These are phyloP conservation scores for Macaranga tanarius DNA, from an alignment of 441 rosid genomes.

Conservation along the genomic window DNA sequence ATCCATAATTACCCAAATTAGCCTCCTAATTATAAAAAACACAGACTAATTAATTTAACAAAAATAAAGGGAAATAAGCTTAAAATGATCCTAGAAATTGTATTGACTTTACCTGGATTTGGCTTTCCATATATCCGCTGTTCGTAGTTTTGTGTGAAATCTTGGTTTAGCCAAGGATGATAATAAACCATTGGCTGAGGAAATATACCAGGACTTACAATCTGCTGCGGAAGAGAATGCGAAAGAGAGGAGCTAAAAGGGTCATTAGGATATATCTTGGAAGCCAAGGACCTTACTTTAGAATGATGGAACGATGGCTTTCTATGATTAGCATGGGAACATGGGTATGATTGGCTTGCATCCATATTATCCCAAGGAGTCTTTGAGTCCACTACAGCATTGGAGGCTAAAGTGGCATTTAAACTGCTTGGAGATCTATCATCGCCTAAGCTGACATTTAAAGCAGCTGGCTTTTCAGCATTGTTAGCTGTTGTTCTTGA, in stretches of 20 bases:
- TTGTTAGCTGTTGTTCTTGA: slow-evolving; percentile 9
- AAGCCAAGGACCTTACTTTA: neutral
- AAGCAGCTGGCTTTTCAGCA: slow-evolving; percentile 12
- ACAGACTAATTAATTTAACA: neutral
- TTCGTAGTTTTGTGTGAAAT: slow-evolving; percentile 11
- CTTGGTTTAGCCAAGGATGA: slow-evolving; percentile 8
- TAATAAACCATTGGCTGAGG: slow-evolving; percentile 19
- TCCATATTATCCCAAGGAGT: slow-evolving; percentile 13
- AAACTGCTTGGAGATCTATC: slow-evolving; percentile 15
- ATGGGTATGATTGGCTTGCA: slow-evolving; percentile 17
- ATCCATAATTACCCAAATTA: neutral
- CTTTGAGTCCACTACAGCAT: slow-evolving; percentile 3
- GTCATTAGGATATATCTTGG: slow-evolving; percentile 13
- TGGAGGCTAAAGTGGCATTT: slow-evolving; percentile 12
- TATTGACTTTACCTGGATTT: slow-evolving; percentile 20
- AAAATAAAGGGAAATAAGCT: neutral
- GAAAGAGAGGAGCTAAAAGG: slow-evolving; percentile 11
- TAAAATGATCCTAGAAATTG: neutral
- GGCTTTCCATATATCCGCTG: slow-evolving; percentile 11
- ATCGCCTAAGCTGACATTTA: neutral
- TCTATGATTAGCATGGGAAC: slow-evolving; percentile 19
- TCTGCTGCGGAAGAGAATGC: slow-evolving; percentile 18
- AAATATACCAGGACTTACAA: slow-evolving; percentile 18
- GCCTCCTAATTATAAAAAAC: neutral
- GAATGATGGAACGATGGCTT: slow-evolving; percentile 10